Conservation (phyloP, 1,284 basidiomycete species). For the Bondarzewia mesenterica region DNA sequence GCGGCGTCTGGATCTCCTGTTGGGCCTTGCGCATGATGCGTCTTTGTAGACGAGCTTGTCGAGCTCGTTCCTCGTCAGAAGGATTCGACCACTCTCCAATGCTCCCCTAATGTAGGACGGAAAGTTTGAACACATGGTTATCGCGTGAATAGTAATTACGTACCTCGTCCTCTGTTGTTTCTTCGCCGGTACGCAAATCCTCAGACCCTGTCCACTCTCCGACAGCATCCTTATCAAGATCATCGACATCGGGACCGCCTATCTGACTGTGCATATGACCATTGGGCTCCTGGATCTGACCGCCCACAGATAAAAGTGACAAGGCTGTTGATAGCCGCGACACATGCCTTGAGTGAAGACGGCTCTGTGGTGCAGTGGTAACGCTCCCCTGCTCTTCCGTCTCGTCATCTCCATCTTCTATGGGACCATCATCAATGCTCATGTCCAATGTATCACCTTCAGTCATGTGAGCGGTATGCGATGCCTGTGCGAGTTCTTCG, state of each 20-base stretch:
- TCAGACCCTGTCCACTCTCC: conserved; percentile 80
- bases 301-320: conserved; percentile 56
- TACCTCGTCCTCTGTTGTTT: conserved; percentile 60
- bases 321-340: conserved; percentile 59
- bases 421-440: conserved; percentile 20
- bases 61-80: conserved; percentile 75
- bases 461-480: conserved; percentile 19
- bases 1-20: conserved; percentile 42
- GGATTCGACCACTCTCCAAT: conserved; percentile 85
- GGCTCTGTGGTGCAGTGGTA: conserved; percentile 40
- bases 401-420: conserved; percentile 27
- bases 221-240: conserved; percentile 33
- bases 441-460: conserved; percentile 20
- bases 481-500: conserved; percentile 27
- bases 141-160: conserved; percentile 14
- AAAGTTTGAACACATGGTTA: conserved; percentile 5
- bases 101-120: conserved; percentile 36
- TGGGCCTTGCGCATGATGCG: conserved; percentile 40
- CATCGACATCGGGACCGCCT: conserved; percentile 25
- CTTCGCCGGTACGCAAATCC: conserved; percentile 40
- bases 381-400: conserved; percentile 27
- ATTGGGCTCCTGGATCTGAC: conserved; percentile 17
- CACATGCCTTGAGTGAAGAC: conserved; percentile 60
- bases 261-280: conserved; percentile 17
- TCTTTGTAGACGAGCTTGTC: conserved; percentile 54